Evolutionary conservation across 768 basidiomycete genomes (phyloP), one percentile per base, ranked within the genome.

Genomic region (Termitomyces sp.): DNA sequence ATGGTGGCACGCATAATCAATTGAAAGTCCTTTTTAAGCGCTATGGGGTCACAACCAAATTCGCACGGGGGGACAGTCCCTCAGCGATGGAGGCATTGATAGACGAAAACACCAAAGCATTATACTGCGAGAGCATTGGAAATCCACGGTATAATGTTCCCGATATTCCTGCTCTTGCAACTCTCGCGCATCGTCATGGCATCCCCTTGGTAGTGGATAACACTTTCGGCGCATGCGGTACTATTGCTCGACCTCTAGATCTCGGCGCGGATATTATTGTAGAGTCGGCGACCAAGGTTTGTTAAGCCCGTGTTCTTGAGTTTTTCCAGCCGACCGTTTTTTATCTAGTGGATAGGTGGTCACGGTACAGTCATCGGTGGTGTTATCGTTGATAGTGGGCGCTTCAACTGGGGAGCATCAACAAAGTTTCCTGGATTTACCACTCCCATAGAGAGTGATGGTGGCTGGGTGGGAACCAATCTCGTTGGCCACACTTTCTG

Each of bases 191-290:
- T 62, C 75, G 78, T 13, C 68, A 85, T 52, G 71, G 76, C 0
- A 79, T 88, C 6, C 87, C 87, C 0, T 71, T 88, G 33, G 80
- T 88, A n/a, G 85, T 87, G 0, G 84, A 86, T 61, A 87, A 86
- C 65, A 86, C 83, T 0, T 84, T 85, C 57, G 85, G 82, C n/a
- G 80, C 80, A 64, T 84, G 85, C 53, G 85, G 84, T 15, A 80
- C 79, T 54, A 54, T 70, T 12, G 61, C 66, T 22, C 55, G 66
- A 2, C 70, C 70, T 3, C 63, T 71, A 6, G 66, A 69, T 16
- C 60, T 62, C 27, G 70, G 70, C 2, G 69, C 70, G 27, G 70
- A 71, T 55, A 63, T 71, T 33, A 57, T 86, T 56, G 72, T 78
- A 71, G 46, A 47, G 66, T 67, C 45, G 18, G 58, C 59, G 5